Conservation (phyloP, 1,284 basidiomycete species). For the Rhodotorula mucilaginosa region DNA sequence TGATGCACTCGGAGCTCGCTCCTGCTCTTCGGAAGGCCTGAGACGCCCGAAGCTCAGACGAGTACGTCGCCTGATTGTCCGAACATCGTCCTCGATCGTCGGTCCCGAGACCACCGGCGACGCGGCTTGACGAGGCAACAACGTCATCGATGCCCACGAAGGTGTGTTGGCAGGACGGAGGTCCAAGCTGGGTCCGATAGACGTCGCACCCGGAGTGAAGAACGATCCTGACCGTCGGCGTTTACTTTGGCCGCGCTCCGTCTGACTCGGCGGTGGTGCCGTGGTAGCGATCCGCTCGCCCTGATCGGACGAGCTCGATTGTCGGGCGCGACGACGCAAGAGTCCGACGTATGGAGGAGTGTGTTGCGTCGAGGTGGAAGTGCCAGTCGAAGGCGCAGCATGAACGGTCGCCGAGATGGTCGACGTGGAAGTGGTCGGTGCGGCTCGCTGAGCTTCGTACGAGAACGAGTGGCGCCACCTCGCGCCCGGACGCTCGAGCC, state of each 20-base stretch:
- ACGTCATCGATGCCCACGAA: neutral
- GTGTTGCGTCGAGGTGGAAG: neutral
- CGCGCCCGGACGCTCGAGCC: neutral
- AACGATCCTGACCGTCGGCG: slow-evolving; percentile 7
- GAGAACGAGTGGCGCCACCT: slow-evolving; percentile 8
- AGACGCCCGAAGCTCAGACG: neutral
- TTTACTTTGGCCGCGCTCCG: slow-evolving; percentile 7
- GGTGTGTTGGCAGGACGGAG: neutral
- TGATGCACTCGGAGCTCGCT: too few relatives aligned
- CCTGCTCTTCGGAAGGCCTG: neutral
- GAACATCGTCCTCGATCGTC: neutral
- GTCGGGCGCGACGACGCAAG: neutral
- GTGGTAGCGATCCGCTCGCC: neutral
- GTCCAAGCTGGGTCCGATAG: too few relatives aligned
- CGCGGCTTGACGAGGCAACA: neutral
- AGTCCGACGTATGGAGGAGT: neutral
- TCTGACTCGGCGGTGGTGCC: too few relatives aligned
- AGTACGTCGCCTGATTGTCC: neutral
- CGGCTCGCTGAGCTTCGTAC: slow-evolving; percentile 9
- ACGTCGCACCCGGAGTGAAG: neutral
- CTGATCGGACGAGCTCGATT: neutral
- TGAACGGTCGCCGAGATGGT: neutral
- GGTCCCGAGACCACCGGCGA: neutral
- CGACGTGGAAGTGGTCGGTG: neutral
- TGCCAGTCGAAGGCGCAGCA: neutral